Evolutionary conservation across 2,329 filamentous ascomycete genomes (phyloP), one percentile per base, ranked within the genome.

Genomic region (Lecanicillium sp.): DNA sequence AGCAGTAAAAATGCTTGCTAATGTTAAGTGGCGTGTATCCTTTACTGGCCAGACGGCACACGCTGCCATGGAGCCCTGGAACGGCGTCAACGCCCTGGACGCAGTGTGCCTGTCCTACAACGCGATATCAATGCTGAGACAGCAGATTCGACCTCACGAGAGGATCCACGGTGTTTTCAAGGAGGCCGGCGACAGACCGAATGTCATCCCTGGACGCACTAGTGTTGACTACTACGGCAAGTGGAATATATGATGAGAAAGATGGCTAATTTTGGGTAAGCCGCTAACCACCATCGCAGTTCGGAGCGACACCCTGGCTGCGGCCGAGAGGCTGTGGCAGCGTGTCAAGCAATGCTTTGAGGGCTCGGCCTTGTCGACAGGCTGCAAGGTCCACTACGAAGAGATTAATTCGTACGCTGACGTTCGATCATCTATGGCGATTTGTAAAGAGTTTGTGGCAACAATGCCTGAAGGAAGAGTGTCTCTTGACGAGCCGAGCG

Each of bases 61-160:
- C 38, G 69, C 70, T 0, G 63, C 62, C 12, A 61, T 64, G 10
- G 63, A 63, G 10, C 70, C 69, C 0, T 72, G 68, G 68, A 60
- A 70, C 14, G 69, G 70, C 3, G 50, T 65, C 36, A 74, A 74
- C 45, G 69, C 69, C 0, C 59, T 72, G 3, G 70, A 74, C 44
- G 69, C 69, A 7, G 49, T 69, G 9, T 63, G 71, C 1, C 45
- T 59, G 6, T 53, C 55, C 1, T 62, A 64, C 48, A 62, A 57
- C 55, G 38, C 60, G 44, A 55, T 74, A 31, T 58, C 64, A 12
- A 59, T 70, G 41, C 49, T 73, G 19, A 61, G 70, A 4, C 69
- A 75, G 54, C 71, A 75, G 48, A 61, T 70, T 8, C 54, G 54
- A 5, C 68, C 69, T 0, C 56, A 64, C 9, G 61, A 72, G 41